A percentile compares a stretch with the other conserved stretches of the same genome.
These are phyloP conservation scores for Rutstroemia sp. DNA, from an alignment of 2,329 filamentous ascomycete species.

Conservation along the genomic window DNA sequence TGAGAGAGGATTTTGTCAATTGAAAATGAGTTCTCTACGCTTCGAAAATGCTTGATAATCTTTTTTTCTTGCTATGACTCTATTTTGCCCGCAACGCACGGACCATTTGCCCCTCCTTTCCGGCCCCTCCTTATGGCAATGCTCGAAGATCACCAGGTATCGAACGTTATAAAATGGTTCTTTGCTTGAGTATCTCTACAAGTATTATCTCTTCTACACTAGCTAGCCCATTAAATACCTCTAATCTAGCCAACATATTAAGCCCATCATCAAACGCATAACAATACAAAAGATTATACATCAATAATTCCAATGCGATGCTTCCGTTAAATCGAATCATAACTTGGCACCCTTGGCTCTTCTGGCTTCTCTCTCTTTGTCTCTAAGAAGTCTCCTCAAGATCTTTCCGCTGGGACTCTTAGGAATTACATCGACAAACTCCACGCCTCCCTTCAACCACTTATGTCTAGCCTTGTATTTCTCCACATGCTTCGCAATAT, in stretches of 20 bases:
- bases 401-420: slow-evolving; percentile 74
- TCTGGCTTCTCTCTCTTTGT: slow-evolving; percentile 64
- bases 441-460: slow-evolving; percentile 55
- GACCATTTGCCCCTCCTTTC: background rate
- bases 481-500: slow-evolving; percentile 53
- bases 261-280: no score
- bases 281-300: no score
- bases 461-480: slow-evolving; percentile 63
- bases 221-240: background rate
- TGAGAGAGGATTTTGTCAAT: background rate
- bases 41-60: slow-evolving; percentile 14
- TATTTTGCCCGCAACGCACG: slow-evolving; percentile 7
- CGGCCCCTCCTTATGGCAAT: background rate
- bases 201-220: no score
- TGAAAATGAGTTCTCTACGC: background rate
- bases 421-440: slow-evolving; percentile 60
- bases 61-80: slow-evolving; percentile 5
- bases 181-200: no score
- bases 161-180: no score
- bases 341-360: slow-evolving; percentile 49
- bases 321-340: background rate
- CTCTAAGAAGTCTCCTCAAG: slow-evolving; percentile 58
- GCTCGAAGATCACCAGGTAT: no score
- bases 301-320: background rate
- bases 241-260: no score